A percentile compares a stretch with the other conserved stretches of the same genome.
phyloP scores from a whole-genome alignment of 305 asterid genomes.

The Rubia balearica region DNA sequence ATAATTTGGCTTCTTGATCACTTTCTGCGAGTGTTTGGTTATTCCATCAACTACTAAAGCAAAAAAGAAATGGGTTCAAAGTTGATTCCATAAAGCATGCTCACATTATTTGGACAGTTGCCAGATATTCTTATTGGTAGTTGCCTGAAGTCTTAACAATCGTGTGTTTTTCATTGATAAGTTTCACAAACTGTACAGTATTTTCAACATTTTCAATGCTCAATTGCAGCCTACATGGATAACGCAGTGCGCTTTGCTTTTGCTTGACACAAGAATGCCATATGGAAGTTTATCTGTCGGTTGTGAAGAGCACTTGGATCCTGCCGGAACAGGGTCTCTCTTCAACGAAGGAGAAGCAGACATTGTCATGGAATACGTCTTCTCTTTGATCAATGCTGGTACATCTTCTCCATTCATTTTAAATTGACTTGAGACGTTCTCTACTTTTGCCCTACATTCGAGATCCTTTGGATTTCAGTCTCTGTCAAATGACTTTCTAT shows the following conservation, averaged over 20 bases:
- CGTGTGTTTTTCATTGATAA: neutral
- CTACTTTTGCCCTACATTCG: neutral
- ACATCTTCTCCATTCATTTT: slow-evolving; percentile 18
- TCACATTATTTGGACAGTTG: too few relatives aligned
- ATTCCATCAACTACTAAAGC: too few relatives aligned
- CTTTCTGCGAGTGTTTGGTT: neutral
- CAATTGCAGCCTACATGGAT: slow-evolving; percentile 77
- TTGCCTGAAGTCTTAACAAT: neutral
- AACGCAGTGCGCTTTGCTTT: slow-evolving; percentile 86
- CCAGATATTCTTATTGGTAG: too few relatives aligned
- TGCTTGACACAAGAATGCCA: slow-evolving; percentile 95
- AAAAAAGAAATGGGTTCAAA: too few relatives aligned
- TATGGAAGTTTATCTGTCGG: slow-evolving; percentile 90
- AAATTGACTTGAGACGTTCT: neutral
- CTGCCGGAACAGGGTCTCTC: slow-evolving; percentile 98
- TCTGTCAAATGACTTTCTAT: neutral
- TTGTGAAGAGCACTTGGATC: slow-evolving; percentile 95
- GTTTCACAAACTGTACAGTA: neutral
- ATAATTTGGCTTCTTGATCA: neutral
- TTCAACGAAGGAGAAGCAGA: slow-evolving; percentile 98
- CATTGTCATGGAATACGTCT: slow-evolving; percentile 72
- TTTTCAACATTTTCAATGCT: neutral
- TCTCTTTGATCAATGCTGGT: slow-evolving; percentile 84
- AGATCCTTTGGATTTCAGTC: neutral
- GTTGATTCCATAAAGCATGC: too few relatives aligned